Evolutionary conservation across 306 rosid species (phyloP), one percentile per base, ranked within the genome.

Genomic region (Benincasa hispida): DNA sequence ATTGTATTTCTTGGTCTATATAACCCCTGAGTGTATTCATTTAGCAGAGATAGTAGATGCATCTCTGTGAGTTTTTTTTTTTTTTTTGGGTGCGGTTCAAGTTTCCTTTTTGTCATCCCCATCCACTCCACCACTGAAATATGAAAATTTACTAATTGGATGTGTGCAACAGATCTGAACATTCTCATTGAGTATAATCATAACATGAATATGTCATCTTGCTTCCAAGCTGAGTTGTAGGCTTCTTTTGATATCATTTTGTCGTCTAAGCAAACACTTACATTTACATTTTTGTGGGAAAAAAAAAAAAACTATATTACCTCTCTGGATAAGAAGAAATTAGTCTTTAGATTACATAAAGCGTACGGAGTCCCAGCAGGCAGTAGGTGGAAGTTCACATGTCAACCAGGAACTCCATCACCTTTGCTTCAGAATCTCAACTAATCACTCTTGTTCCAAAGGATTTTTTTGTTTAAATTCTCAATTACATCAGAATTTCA

Each of bases 41-140:
- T 67, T 67, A 67, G 47, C 74, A 41, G 74, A 67, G 74, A 41
- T 41, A 67, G 34, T 67, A 41, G 10, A 41, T 67, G 74, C 53
- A 67, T 67, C 13, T 41, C 74, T 22, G n/a, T 41, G 54, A 67
- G 74, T 6, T 39, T 39, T 37, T 66, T 65, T 1, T 39, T 39
- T 34, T 34, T 63, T 63, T 0, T n/a, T n/a, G n/a, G 18, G 30
- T 66, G 30, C 50, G 22, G 51, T 66, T 66, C 50, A 66, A 66
- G 72, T 66, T 66, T 41, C n/a, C 11, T 41, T 42, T 22, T 21
- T 18, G 2, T 32, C 50, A 39, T n/a, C 19, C 11, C 11, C 67
- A 3, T 28, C 39, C 10, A 28, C 0, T 14, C 39, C 39, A 60
- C 67, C 51, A n/a, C 53, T 39, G 73, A 66, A 67, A 39, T 39